Evolutionary conservation across 495 filamentous ascomycete genomes (phyloP).

Genomic region (Geoglossum glabrum): DNA sequence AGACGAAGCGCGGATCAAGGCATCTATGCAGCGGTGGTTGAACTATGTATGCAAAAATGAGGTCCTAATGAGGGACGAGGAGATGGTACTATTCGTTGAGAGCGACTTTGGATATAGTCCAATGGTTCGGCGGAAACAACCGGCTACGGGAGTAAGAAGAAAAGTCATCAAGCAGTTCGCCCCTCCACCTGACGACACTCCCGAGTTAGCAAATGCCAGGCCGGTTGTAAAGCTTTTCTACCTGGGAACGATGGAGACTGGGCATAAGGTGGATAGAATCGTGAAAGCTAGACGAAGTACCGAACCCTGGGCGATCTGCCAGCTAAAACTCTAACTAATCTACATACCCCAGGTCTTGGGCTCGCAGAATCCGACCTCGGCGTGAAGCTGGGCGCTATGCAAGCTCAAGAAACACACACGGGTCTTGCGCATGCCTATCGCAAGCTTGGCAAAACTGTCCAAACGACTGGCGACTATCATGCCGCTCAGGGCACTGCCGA

Average conservation of each 20-base stretch:
- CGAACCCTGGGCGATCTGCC: slow-evolving; percentile 7
- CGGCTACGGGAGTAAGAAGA: slow-evolving; percentile 82
- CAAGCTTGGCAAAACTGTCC: slow-evolving; percentile 83
- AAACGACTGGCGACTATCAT: slow-evolving; percentile 83
- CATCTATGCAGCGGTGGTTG: slow-evolving; percentile 81
- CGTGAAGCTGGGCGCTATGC: slow-evolving; percentile 65
- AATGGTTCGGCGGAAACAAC: slow-evolving; percentile 86
- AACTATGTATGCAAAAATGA: slow-evolving; percentile 84
- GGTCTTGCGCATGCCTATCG: slow-evolving; percentile 79
- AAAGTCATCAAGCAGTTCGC: slow-evolving; percentile 98
- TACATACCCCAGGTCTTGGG: slow-evolving; percentile 44
- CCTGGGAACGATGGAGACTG: slow-evolving; percentile 80
- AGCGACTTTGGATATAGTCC: slow-evolving; percentile 97
- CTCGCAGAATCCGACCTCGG: slow-evolving; percentile 88
- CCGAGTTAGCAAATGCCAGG: slow-evolving; percentile 72
- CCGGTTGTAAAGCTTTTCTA: slow-evolving; percentile 93
- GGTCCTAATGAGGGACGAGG: slow-evolving; percentile 81
- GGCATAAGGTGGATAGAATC: slow-evolving; percentile 84
- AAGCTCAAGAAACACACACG: slow-evolving; percentile 71
- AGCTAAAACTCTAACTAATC: background rate
- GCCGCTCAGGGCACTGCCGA: slow-evolving; percentile 96
- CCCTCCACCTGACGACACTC: slow-evolving; percentile 91
- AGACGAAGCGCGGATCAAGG: slow-evolving; percentile 78
- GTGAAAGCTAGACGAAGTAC: slow-evolving; percentile 83
- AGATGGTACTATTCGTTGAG: slow-evolving; percentile 93